Evolutionary conservation across 2,329 filamentous ascomycete genomes (phyloP), one percentile per base, ranked within the genome.

Genomic region (Hypoxylon sp.): DNA sequence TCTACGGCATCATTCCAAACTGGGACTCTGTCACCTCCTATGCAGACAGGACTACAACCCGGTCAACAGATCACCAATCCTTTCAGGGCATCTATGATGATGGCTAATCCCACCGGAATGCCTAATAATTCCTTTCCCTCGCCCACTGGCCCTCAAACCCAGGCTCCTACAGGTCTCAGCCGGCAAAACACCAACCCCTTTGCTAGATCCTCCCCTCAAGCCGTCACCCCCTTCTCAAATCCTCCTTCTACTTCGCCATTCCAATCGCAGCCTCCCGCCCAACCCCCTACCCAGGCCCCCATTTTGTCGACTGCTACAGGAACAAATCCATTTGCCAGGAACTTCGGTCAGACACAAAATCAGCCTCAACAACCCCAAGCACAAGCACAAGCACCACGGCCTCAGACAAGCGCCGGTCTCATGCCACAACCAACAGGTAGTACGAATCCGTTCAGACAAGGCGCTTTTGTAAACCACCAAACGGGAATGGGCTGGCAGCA

Each of bases 371-470:
- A 72, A 51, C 76, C 79, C 48, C 81, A 81, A 19, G 46, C 38
- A 13, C 36, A 73, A 72, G 49, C 76, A 79, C 34, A 71, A 71
- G 55, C 76, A 79, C 49, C 81, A 55, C 77, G 81, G n/a, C 83
- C 82, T 0, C 82, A 84, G 45, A 82, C 83, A 1, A 82, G 80
- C 38, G 80, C 80, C 34, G 80, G 79, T 52, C 81, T 96, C 4
- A 86, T 86, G 58, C 89, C 93, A 1, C 93, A 95, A 75, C 87
- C 91, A 1, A 98, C 94, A 0, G 94, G 94, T 7, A 93, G 89
- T 75, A 98, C 94, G 1, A 99, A 99, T 75, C 96, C 96, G 0
- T 98, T 98, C 86, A 88, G 96, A 14, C 94, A 98, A 77, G 93
- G 92, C 49, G 89, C 91, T 3, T 97, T 98, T 78, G 90, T 97